A percentile compares a stretch with the other conserved stretches of the same genome.
phyloP scores from a whole-genome alignment of 2,329 filamentous ascomycete genomes.

The Ophiostoma populinum region DNA sequence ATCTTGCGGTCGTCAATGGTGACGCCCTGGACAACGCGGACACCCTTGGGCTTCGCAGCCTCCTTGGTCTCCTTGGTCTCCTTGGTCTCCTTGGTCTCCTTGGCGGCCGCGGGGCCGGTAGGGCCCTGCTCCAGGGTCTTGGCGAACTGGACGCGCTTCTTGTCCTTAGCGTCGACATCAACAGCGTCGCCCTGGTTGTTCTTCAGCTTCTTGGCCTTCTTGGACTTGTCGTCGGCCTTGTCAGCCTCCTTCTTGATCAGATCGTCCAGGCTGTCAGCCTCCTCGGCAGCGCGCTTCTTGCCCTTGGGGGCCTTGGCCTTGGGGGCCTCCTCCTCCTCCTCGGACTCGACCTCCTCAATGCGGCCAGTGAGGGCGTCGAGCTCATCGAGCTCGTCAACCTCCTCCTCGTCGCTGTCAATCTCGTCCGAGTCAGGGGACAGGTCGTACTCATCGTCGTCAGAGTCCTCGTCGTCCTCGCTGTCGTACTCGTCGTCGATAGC shows the following conservation, averaged over 20 bases:
- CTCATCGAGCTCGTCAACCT: conserved; percentile 61
- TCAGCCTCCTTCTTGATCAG: conserved; percentile 61
- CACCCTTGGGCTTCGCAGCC: conserved; percentile 32
- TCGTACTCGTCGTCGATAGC: conserved; percentile 55
- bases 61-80: conserved; percentile 25
- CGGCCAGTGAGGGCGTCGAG: conserved; percentile 51
- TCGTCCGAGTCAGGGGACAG: conserved; percentile 67
- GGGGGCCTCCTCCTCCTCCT: conserved; percentile 58
- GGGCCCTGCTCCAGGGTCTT: conserved; percentile 98
- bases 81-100: conserved; percentile 22
- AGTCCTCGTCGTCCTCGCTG: conserved; percentile 42
- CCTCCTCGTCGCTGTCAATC: conserved; percentile 48
- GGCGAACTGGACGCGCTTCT: conserved; percentile 97
- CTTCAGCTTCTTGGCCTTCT: conserved; percentile 95
- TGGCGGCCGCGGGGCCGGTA: conserved; percentile 44
- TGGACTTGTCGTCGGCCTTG: conserved; percentile 59
- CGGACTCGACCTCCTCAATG: conserved; percentile 65
- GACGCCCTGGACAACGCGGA: conserved; percentile 74
- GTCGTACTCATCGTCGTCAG: conserved; percentile 53
- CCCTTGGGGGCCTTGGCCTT: conserved; percentile 42
- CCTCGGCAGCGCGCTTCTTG: conserved; percentile 82
- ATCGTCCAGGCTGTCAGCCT: conserved; percentile 58
- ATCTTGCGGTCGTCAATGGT: conserved; percentile 91
- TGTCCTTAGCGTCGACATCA: conserved; percentile 43
- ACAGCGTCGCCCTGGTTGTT: conserved; percentile 92